Conservation (phyloP, 2,329 filamentous ascomycete species). For the Coniochaeta hoffmannii region DNA sequence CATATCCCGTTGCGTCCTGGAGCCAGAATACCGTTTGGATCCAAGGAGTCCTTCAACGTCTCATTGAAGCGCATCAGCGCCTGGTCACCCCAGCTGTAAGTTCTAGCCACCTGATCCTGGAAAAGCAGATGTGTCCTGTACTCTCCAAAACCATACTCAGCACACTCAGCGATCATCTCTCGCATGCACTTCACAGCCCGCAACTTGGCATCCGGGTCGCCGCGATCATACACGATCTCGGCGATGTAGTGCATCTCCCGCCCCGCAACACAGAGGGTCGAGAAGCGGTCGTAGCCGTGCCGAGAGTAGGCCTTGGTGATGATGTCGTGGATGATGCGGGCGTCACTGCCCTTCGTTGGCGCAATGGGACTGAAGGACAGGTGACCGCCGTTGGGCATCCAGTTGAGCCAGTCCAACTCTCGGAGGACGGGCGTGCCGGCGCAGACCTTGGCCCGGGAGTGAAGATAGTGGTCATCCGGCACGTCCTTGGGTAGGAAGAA, state of each 20-base stretch:
- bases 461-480: conserved; percentile 27
- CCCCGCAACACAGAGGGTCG: conserved; percentile 40
- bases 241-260: conserved; percentile 51
- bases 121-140: conserved; percentile 38
- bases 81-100: conserved; percentile 35
- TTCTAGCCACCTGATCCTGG: conserved; percentile 38
- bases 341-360: conserved; percentile 38
- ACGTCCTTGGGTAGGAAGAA: conserved; percentile 34
- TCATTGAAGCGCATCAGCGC: conserved; percentile 35
- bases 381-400: conserved; percentile 44
- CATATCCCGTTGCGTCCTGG: conserved; percentile 29
- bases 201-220: conserved; percentile 28
- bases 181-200: conserved; percentile 22
- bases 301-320: conserved; percentile 28
- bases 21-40: conserved; percentile 30
- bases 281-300: conserved; percentile 41
- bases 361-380: conserved; percentile 46
- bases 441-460: conserved; percentile 26
- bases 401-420: conserved; percentile 36
- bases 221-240: conserved; percentile 43
- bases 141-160: conserved; percentile 33
- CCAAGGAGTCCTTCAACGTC: conserved; percentile 34
- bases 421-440: conserved; percentile 25
- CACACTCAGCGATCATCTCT: conserved; percentile 32
- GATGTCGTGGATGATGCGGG: conserved; percentile 33